phyloP scores from a whole-genome alignment of 2,329 filamentous ascomycete genomes.

The Endothia cerciana region DNA sequence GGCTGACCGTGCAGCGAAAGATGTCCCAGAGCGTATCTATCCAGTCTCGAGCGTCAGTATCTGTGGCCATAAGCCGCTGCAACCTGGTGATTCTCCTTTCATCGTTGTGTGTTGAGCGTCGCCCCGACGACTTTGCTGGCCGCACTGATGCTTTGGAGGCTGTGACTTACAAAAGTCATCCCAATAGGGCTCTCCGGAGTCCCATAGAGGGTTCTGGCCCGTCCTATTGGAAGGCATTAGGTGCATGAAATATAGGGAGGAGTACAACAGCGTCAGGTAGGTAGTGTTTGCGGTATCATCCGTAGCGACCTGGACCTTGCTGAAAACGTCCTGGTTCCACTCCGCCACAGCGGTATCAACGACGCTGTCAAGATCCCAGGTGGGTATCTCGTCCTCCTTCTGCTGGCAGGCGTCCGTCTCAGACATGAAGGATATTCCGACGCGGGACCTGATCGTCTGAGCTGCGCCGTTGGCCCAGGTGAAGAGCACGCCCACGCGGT shows the following conservation, averaged over 20 bases:
- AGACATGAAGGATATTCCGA: slow-evolving; percentile 56
- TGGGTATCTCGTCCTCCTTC: slow-evolving; percentile 48
- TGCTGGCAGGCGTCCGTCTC: slow-evolving; percentile 53
- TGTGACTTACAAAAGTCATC: slow-evolving; percentile 62
- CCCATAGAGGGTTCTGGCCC: slow-evolving; percentile 71
- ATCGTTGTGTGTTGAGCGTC: too few species aligned
- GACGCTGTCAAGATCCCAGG: slow-evolving; percentile 46
- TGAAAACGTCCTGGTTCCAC: slow-evolving; percentile 52
- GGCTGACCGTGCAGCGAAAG: slow-evolving; percentile 69
- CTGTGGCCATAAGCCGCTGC: background rate
- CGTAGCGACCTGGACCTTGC: slow-evolving; percentile 44
- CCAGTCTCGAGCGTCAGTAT: slow-evolving; percentile 51
- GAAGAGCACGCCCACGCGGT: slow-evolving; percentile 57
- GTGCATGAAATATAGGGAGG: slow-evolving; percentile 63
- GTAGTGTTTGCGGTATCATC: slow-evolving; percentile 46
- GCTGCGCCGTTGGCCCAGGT: slow-evolving; percentile 44
- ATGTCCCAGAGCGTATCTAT: slow-evolving; percentile 71
- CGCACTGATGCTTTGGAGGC: too few species aligned
- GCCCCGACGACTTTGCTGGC: too few species aligned
- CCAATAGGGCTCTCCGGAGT: slow-evolving; percentile 70
- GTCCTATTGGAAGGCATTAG: slow-evolving; percentile 65
- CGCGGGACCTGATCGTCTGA: slow-evolving; percentile 49
- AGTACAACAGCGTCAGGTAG: slow-evolving; percentile 58
- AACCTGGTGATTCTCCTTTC: too few species aligned
- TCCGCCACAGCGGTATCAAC: slow-evolving; percentile 44